These are phyloP conservation scores for Coemansia sp. DNA, from an alignment of 371 early-diverging fungal species.

Conservation along the genomic window DNA sequence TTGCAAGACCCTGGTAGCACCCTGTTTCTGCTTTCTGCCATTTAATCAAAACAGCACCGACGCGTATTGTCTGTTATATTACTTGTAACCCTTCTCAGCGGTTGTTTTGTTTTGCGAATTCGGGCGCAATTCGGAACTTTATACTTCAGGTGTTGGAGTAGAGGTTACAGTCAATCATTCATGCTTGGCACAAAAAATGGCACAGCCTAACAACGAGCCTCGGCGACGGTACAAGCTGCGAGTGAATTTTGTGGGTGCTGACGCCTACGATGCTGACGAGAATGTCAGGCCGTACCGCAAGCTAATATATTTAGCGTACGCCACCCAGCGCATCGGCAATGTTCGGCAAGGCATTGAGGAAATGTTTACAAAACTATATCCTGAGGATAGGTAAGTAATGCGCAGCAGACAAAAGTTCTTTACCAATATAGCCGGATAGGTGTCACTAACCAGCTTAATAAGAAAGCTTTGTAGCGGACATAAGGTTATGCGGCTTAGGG, in stretches of 20 bases:
- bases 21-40: too few species aligned
- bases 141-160: too few species aligned
- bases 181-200: neutral
- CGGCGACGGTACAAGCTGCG: conserved; percentile 42
- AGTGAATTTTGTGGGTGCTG: conserved; percentile 42
- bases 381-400: conserved; percentile 37
- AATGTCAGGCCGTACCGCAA: conserved; percentile 32
- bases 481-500: conserved; percentile 30
- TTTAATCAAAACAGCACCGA: too few species aligned
- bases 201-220: neutral
- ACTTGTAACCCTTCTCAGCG: too few species aligned
- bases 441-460: too few species aligned
- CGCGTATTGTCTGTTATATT: too few species aligned
- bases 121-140: too few species aligned
- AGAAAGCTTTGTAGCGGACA: conserved; percentile 15
- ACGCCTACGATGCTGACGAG: conserved; percentile 37
- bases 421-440: too few species aligned
- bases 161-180: too few species aligned
- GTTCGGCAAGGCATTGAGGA: conserved; percentile 23
- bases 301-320: conserved; percentile 29
- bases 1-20: neutral
- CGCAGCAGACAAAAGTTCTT: neutral
- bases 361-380: conserved; percentile 34
- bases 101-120: too few species aligned
- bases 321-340: conserved; percentile 21